Evolutionary conservation across 768 basidiomycete genomes (phyloP).

Genomic region (Cyathus striatus): DNA sequence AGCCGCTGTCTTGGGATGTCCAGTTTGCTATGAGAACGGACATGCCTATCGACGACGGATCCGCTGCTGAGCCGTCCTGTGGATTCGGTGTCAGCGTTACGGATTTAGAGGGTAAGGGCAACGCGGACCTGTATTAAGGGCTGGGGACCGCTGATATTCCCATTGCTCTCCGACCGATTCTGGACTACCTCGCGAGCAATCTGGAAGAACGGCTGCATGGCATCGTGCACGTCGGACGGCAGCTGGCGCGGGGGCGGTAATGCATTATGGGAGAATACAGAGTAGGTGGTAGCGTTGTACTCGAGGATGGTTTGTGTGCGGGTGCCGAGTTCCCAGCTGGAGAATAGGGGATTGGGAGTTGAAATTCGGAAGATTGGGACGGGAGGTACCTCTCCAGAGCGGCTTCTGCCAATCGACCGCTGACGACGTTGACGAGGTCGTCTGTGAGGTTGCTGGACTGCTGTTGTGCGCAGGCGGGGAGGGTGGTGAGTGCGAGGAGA

Average conservation of each 20-base stretch:
- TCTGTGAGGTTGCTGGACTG: constrained; percentile 9
- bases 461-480: not conserved
- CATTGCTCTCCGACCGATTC: constrained; percentile 37
- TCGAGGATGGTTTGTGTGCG: constrained; percentile 45
- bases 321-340: constrained; percentile 57
- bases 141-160: constrained; percentile 42
- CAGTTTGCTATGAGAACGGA: constrained; percentile 56
- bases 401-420: constrained; percentile 27
- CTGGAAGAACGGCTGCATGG: constrained; percentile 49
- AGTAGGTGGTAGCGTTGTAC: constrained; percentile 37
- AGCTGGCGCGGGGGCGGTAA: constrained; percentile 33
- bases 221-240: constrained; percentile 22
- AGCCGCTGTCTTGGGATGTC: constrained; percentile 33
- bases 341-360: not conserved
- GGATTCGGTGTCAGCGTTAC: too few species aligned
- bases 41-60: constrained; percentile 77
- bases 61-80: constrained; percentile 62
- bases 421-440: constrained; percentile 25
- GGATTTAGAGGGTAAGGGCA: too few species aligned
- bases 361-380: not conserved
- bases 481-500: not conserved
- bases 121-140: constrained; percentile 54
- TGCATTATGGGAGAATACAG: constrained; percentile 31
- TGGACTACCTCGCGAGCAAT: constrained; percentile 49
- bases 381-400: constrained; percentile 29